phyloP scores from a whole-genome alignment of 441 rosid genomes.

The Daphne laureola region DNA sequence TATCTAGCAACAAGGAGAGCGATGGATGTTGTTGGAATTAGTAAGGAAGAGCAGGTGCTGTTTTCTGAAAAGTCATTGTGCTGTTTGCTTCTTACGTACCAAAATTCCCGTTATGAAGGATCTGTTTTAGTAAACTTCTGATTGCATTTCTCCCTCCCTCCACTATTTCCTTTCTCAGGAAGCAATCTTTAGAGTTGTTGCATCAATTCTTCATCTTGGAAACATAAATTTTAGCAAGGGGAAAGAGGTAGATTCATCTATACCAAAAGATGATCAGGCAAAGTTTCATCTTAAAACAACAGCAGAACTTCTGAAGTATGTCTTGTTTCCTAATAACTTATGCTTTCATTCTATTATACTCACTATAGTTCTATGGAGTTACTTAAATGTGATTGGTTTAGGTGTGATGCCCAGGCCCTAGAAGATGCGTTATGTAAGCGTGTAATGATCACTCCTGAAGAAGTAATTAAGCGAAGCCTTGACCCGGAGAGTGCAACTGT shows the following conservation, averaged over 20 bases:
- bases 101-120: too few relatives aligned
- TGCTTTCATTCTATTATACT: background rate
- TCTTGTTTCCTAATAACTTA: conserved; percentile 1
- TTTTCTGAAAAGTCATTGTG: background rate
- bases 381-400: background rate
- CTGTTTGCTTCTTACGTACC: too few relatives aligned
- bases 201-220: conserved; percentile 86
- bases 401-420: conserved; percentile 18
- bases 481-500: conserved; percentile 14
- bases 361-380: conserved; percentile 19
- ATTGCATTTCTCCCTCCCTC: conserved; percentile 7
- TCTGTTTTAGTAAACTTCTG: too few relatives aligned
- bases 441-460: conserved; percentile 35
- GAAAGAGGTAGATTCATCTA: conserved; percentile 80
- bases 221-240: conserved; percentile 74
- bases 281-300: conserved; percentile 81
- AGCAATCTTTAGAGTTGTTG: conserved; percentile 96
- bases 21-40: conserved; percentile 78
- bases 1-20: conserved; percentile 92
- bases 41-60: conserved; percentile 74
- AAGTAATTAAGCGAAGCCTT: conserved; percentile 17
- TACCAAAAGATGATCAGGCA: conserved; percentile 71
- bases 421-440: conserved; percentile 20
- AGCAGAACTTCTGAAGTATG: conserved; percentile 92
- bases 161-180: conserved; percentile 40